Percentiles rank a stretch among this genome's conserved stretches.
Conservation (phyloP, 2,329 filamentous ascomycete species). For the Daldinia eschscholtzii region DNA sequence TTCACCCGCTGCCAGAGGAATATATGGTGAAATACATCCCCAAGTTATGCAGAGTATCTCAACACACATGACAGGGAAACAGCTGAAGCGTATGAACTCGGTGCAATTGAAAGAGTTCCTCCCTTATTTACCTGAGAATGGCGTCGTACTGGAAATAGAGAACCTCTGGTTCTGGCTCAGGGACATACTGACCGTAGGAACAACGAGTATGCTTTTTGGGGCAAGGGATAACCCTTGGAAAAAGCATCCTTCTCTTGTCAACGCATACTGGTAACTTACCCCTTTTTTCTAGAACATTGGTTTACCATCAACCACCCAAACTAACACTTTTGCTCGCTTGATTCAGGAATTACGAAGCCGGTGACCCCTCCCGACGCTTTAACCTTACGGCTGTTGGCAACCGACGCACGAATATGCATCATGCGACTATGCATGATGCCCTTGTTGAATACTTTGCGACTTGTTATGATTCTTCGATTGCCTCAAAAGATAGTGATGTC, state of each 20-base stretch:
- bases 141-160: background rate
- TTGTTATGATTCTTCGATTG: background rate
- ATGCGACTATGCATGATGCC: background rate
- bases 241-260: background rate
- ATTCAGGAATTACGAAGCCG: conserved; percentile 1
- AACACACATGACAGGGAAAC: conserved; percentile 3
- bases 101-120: background rate
- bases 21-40: background rate
- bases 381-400: background rate
- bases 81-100: background rate
- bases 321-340: background rate
- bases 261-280: background rate
- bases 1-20: background rate
- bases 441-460: background rate
- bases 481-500: background rate
- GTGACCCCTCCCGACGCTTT: background rate
- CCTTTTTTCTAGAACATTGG: background rate
- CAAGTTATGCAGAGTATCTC: background rate
- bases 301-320: background rate
- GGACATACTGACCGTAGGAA: background rate
- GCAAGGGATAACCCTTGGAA: background rate
- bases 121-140: background rate
- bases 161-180: conserved; percentile 10
- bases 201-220: background rate
- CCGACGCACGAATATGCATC: background rate